Conservation (phyloP, 2,329 filamentous ascomycete genomes). For the Colletotrichum tropicicola region DNA sequence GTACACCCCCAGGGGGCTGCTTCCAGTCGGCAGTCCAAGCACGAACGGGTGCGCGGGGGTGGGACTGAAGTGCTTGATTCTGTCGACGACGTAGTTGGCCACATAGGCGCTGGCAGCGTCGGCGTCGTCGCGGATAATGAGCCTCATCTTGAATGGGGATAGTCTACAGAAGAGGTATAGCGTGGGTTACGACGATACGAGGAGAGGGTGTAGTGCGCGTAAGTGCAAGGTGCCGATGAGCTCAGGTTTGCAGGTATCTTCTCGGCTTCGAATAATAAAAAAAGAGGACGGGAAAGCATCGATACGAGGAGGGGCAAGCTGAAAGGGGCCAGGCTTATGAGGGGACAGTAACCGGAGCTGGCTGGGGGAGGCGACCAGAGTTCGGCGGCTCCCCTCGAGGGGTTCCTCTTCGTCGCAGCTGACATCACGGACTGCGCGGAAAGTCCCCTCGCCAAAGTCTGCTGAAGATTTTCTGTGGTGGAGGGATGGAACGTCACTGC, state of each 20-base stretch:
- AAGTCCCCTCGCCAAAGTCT: constrained; percentile 7
- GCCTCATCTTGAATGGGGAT: constrained; percentile 67
- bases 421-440: constrained; percentile 29
- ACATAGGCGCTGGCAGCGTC: constrained; percentile 77
- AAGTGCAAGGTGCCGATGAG: not conserved
- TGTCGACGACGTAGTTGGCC: constrained; percentile 83
- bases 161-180: constrained; percentile 33
- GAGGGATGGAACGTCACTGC: constrained; percentile 33
- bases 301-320: not conserved
- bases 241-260: not conserved
- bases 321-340: constrained; percentile 22
- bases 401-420: constrained; percentile 14
- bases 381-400: constrained; percentile 1
- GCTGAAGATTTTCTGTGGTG: constrained; percentile 21
- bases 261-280: not conserved
- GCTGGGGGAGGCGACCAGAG: not conserved
- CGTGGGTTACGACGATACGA: constrained; percentile 14
- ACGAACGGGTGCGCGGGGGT: constrained; percentile 80
- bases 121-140: constrained; percentile 82
- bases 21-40: constrained; percentile 84
- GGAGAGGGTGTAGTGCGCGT: not conserved
- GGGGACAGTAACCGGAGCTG: not conserved
- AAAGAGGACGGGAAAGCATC: not conserved
- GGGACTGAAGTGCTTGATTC: constrained; percentile 81
- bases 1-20: constrained; percentile 82